These are phyloP conservation scores for Pythium dissotocum DNA, from an alignment of 352 stramenopile species.

Conservation along the genomic window DNA sequence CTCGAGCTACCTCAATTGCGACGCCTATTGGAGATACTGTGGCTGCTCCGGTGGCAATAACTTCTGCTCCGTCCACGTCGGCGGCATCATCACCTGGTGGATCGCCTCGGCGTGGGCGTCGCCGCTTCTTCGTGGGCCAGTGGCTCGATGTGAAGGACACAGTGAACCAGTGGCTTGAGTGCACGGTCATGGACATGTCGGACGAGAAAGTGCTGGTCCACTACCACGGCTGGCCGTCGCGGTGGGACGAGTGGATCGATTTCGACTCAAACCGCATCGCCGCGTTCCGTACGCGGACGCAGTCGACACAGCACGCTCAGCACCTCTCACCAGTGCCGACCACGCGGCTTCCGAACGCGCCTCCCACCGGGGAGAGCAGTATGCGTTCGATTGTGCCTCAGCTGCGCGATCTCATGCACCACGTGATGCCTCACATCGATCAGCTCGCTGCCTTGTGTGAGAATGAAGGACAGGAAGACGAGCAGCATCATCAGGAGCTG, in stretches of 20 bases:
- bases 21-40: no score
- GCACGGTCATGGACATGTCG: constrained; percentile 91
- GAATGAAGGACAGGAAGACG: constrained; percentile 22
- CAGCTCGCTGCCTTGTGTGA: constrained; percentile 64
- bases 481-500: constrained; percentile 33
- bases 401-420: constrained; percentile 65
- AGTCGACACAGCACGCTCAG: constrained; percentile 43
- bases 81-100: background rate
- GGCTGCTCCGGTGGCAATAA: background rate
- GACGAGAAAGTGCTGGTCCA: constrained; percentile 91
- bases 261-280: constrained; percentile 93
- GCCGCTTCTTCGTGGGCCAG: constrained; percentile 89
- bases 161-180: constrained; percentile 98
- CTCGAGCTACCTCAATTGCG: no score
- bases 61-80: background rate
- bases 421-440: constrained; percentile 74
- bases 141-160: constrained; percentile 98
- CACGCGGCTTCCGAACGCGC: constrained; percentile 56
- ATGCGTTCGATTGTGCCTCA: constrained; percentile 54
- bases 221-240: constrained; percentile 96
- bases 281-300: constrained; percentile 94
- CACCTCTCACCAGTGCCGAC: constrained; percentile 61
- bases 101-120: constrained; percentile 32
- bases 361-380: constrained; percentile 41
- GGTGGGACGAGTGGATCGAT: constrained; percentile 98